Percentiles rank a stretch among this genome's conserved stretches.
Evolutionary conservation across 2,329 filamentous ascomycete genomes (phyloP).

Genomic region (Camptophora hylomeconis): DNA sequence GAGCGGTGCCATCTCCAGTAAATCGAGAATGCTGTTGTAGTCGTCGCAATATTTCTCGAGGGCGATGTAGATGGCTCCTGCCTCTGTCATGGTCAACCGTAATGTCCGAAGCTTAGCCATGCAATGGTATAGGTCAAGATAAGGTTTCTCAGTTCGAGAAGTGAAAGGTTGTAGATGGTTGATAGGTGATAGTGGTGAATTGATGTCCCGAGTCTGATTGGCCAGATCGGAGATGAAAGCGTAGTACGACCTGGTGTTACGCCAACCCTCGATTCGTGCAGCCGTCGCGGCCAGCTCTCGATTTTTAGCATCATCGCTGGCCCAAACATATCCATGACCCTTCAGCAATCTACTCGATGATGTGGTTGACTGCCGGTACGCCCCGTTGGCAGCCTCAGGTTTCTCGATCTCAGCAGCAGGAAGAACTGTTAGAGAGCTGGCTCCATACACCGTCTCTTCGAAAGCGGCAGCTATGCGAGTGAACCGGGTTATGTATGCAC

Average conservation of each 20-base stretch:
- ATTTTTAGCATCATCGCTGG: slow-evolving; percentile 65
- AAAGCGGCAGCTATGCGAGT: slow-evolving; percentile 86
- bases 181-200: slow-evolving; percentile 15
- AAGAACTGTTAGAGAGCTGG: slow-evolving; percentile 69
- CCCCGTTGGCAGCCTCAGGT: slow-evolving; percentile 37
- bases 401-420: slow-evolving; percentile 52
- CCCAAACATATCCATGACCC: slow-evolving; percentile 93
- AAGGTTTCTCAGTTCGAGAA: slow-evolving; percentile 38
- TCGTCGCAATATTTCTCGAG: slow-evolving; percentile 62
- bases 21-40: slow-evolving; percentile 74
- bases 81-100: slow-evolving; percentile 61
- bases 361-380: background rate
- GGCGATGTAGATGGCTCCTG: slow-evolving; percentile 73
- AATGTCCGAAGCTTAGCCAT: slow-evolving; percentile 81
- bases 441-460: slow-evolving; percentile 89
- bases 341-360: slow-evolving; percentile 29
- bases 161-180: slow-evolving; percentile 55
- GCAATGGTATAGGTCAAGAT: slow-evolving; percentile 80
- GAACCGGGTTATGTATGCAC: slow-evolving; percentile 88
- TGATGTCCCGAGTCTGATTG: slow-evolving; percentile 23
- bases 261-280: slow-evolving; percentile 89
- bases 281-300: slow-evolving; percentile 85
- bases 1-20: slow-evolving; percentile 71
- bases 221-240: slow-evolving; percentile 70
- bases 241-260: slow-evolving; percentile 89